These are phyloP conservation scores for Psilocybe sp. DNA, from an alignment of 768 basidiomycete species.

Conservation along the genomic window DNA sequence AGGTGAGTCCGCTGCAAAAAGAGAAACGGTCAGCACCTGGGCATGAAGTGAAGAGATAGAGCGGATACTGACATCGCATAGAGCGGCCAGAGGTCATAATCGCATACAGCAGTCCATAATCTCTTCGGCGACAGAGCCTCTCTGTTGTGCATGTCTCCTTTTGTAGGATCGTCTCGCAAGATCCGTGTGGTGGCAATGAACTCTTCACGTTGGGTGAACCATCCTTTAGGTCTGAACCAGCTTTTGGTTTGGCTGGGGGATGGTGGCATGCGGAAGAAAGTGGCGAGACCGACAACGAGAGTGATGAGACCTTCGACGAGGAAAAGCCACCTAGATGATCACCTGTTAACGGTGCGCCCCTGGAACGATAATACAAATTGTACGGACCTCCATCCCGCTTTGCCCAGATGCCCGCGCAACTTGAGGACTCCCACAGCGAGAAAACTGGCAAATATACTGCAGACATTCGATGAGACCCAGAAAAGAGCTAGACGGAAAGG, in stretches of 20 bases:
- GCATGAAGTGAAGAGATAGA: not conserved
- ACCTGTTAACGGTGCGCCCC: not conserved
- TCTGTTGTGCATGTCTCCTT: slow-evolving; percentile 73
- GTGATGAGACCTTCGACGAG: slow-evolving; percentile 46
- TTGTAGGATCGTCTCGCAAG: slow-evolving; percentile 63
- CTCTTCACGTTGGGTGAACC: slow-evolving; percentile 64
- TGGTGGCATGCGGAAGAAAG: slow-evolving; percentile 60
- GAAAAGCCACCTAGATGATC: slow-evolving; percentile 49
- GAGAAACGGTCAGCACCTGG: slow-evolving; percentile 25
- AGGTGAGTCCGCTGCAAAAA: slow-evolving; percentile 52
- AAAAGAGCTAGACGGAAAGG: slow-evolving; percentile 55
- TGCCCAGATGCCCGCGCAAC: slow-evolving; percentile 52
- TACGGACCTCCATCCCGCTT: slow-evolving; percentile 48
- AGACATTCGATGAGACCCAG: slow-evolving; percentile 49
- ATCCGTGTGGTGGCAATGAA: slow-evolving; percentile 57
- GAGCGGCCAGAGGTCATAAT: slow-evolving; percentile 67
- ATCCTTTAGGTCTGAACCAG: slow-evolving; percentile 58
- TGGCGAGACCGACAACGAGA: slow-evolving; percentile 46
- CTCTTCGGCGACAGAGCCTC: slow-evolving; percentile 50
- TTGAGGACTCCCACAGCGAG: slow-evolving; percentile 60
- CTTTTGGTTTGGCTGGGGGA: slow-evolving; percentile 57
- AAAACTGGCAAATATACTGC: slow-evolving; percentile 48
- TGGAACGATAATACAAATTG: not conserved
- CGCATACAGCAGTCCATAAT: slow-evolving; percentile 52
- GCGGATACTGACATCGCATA: slow-evolving; percentile 44